Conservation (phyloP, 2,329 filamentous ascomycete genomes). For the Dactylellina parvicollis region DNA sequence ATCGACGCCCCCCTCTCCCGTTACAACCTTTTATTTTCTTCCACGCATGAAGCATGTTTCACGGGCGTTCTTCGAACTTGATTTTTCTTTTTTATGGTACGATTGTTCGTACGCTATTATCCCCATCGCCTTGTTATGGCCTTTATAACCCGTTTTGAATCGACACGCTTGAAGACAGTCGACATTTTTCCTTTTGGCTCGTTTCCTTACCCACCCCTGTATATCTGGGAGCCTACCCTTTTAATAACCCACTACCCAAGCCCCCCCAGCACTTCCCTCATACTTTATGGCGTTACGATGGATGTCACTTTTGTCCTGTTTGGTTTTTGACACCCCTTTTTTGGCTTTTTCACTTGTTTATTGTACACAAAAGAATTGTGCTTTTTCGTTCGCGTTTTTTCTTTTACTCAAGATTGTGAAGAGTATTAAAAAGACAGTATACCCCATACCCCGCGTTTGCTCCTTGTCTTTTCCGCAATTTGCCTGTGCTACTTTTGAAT, state of each 20-base stretch:
- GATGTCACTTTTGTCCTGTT: conserved; percentile 21
- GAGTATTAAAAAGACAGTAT: conserved; percentile 43
- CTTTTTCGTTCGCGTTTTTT: not conserved
- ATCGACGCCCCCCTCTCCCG: not conserved
- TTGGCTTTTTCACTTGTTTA: conserved; percentile 18
- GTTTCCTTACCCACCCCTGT: conserved; percentile 1
- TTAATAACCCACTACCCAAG: conserved; percentile 27
- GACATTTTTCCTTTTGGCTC: not conserved
- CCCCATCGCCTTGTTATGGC: not conserved
- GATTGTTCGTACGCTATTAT: not conserved
- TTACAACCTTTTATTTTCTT: not conserved
- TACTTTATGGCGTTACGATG: conserved; percentile 51
- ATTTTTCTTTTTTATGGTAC: not conserved
- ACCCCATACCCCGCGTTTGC: conserved; percentile 43
- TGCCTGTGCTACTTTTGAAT: conserved; percentile 12
- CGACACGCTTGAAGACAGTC: not conserved
- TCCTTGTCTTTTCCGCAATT: conserved; percentile 2
- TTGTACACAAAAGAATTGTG: conserved; percentile 36
- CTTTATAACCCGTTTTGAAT: not conserved
- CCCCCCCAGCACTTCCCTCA: not conserved
- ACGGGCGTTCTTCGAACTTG: conserved; percentile 33
- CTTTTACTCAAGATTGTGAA: conserved; percentile 28
- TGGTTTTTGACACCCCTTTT: not conserved
- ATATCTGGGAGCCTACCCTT: conserved; percentile 27
- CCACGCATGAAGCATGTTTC: conserved; percentile 22